These are phyloP conservation scores for Paecilomyces niveus DNA, from an alignment of 2,329 filamentous ascomycete species.

Conservation along the genomic window DNA sequence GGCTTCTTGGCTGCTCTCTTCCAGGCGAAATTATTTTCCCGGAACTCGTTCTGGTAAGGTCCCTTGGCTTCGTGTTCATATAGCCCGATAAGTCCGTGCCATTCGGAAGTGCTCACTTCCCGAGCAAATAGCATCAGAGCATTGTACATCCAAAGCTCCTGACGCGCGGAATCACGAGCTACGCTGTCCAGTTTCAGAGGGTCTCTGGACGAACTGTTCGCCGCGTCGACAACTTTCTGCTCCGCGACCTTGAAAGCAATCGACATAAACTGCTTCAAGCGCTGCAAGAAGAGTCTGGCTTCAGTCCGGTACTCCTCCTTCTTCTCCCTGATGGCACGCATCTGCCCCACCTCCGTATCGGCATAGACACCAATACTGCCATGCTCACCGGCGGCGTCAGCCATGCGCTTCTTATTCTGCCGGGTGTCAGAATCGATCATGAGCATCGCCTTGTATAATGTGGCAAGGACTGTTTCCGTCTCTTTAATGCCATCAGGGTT, in stretches of 20 bases:
- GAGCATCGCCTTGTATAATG: conserved; percentile 83
- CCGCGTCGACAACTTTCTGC: conserved; percentile 58
- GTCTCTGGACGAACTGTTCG: conserved; percentile 38
- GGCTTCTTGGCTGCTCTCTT: conserved; percentile 70
- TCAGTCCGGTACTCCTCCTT: conserved; percentile 80
- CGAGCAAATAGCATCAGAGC: conserved; percentile 81
- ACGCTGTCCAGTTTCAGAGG: conserved; percentile 59
- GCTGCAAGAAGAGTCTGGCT: conserved; percentile 66
- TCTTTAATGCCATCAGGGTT: conserved; percentile 63
- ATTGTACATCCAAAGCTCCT: conserved; percentile 78
- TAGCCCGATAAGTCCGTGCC: conserved; percentile 69
- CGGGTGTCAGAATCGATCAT: conserved; percentile 83
- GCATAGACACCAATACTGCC: conserved; percentile 52
- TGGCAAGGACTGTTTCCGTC: conserved; percentile 69
- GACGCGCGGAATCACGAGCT: conserved; percentile 65
- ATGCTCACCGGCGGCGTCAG: conserved; percentile 33
- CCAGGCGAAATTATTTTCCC: conserved; percentile 69
- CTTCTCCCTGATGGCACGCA: conserved; percentile 92
- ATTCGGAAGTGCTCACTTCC: conserved; percentile 74
- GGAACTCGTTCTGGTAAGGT: conserved; percentile 76
- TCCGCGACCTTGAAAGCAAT: conserved; percentile 71
- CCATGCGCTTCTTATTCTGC: conserved; percentile 43
- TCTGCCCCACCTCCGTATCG: conserved; percentile 69
- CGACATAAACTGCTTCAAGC: conserved; percentile 75
- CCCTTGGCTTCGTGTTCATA: conserved; percentile 72